These are phyloP conservation scores for Umbelopsis sp. DNA, from an alignment of 371 early-diverging fungal species.

Conservation along the genomic window DNA sequence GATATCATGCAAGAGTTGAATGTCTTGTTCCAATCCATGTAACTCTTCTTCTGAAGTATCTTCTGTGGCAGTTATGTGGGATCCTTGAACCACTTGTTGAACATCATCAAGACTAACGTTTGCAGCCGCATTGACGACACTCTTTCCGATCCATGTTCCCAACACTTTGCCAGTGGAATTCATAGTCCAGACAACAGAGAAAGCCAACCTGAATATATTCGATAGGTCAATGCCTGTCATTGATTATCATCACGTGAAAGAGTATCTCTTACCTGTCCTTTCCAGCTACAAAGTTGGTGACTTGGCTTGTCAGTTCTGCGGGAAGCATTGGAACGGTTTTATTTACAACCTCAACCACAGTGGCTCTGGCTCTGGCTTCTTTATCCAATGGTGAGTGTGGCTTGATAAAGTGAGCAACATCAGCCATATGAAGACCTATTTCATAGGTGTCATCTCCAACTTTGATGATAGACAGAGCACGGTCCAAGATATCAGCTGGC, in stretches of 20 bases:
- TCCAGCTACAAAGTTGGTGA: conserved; percentile 32
- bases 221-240: background rate
- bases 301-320: conserved; percentile 76
- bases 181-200: conserved; percentile 89
- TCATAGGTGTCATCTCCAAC: conserved; percentile 77
- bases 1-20: conserved; percentile 72
- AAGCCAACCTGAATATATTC: conserved; percentile 62
- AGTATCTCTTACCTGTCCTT: conserved; percentile 29
- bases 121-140: conserved; percentile 65
- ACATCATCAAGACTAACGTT: conserved; percentile 87
- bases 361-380: conserved; percentile 87
- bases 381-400: conserved; percentile 85
- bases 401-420: conserved; percentile 96
- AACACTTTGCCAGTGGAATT: conserved; percentile 61
- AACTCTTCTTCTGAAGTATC: conserved; percentile 15
- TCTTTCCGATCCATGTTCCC: conserved; percentile 69
- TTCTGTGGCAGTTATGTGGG: conserved; percentile 23
- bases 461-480: conserved; percentile 81
- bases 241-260: too few species aligned
- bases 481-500: conserved; percentile 70
- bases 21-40: conserved; percentile 36
- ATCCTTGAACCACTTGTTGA: conserved; percentile 76
- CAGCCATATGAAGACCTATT: conserved; percentile 98
- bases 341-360: conserved; percentile 90
- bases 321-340: conserved; percentile 97